Evolutionary conservation across 2,329 filamentous ascomycete species (phyloP), one percentile per base, ranked within the genome.

Genomic region (Fusarium fujikuroi): DNA sequence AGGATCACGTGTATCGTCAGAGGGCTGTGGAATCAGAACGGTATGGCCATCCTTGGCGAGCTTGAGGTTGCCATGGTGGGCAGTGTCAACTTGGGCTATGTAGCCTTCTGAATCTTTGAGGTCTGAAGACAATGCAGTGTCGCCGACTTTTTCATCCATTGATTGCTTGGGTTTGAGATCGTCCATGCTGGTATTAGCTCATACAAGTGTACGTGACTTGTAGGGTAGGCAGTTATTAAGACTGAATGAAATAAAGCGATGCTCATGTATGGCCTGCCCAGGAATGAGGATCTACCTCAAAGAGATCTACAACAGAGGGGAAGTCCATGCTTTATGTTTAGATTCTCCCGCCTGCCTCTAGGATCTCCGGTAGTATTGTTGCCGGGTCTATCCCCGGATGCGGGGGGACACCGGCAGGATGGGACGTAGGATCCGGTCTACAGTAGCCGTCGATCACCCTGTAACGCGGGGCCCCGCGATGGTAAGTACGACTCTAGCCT

Each of bases 191-290:
- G 7, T 1, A 0, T 1, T 4, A 21, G 14, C 6, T 16, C 3
- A 2, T 7, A 2, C 14, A 21, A 11, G 4, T 5, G 6, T 6
- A 4, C 1, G 7, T 11, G 12, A 21, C 12, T 25, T 37, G 6
- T 2, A 37, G 2, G 7, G 7, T 21, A 37, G 23, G 18, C 7
- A 9, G 12, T 8, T 34, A 1, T 14, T 11, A 1, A 6, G 6
- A 0, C 8, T 7, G 3, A 11, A 14, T 6, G 11, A 7, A 4
- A 25, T 10, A 16, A 16, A n/a, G 3, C 5, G 49, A n/a, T 3
- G 6, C 23, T 1, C 8, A 21, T 6, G 2, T 10, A 9, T 5
- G 5, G n/a, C 3, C 10, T 6, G 1, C 12, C 18, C n/a, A 11
- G 7, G 3, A 6, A 0, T 34, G 8, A 36, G 7, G 12, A 12